Percentiles rank a stretch among this genome's conserved stretches.
These are phyloP conservation scores for Zanthoxylum bungeanum DNA, from an alignment of 345 rosid genomes.

Conservation along the genomic window DNA sequence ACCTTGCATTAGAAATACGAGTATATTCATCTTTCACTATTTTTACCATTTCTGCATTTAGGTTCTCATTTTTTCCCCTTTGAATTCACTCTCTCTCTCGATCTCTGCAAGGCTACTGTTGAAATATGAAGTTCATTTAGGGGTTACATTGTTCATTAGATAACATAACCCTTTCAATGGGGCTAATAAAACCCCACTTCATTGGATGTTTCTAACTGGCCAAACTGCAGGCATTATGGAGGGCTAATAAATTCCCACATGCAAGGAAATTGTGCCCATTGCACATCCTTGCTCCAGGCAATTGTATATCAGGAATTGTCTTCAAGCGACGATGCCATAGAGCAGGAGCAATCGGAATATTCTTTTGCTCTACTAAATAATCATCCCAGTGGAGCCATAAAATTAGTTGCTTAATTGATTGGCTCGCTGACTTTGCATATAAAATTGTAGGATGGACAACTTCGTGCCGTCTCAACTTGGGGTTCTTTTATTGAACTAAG, in stretches of 20 bases:
- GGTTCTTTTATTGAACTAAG: conserved; percentile 16
- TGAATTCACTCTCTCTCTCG: background rate
- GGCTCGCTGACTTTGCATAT: conserved; percentile 17
- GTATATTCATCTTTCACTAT: background rate
- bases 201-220: background rate
- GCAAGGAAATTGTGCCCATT: background rate
- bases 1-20: background rate
- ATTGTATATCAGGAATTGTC: background rate
- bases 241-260: background rate
- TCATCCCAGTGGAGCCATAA: conserved; percentile 12
- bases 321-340: background rate
- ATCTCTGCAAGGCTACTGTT: background rate
- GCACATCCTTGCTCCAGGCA: background rate
- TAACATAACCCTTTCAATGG: background rate
- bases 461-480: conserved; percentile 32
- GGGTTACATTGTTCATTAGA: background rate
- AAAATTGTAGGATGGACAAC: conserved; percentile 11
- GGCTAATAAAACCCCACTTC: background rate
- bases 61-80: background rate
- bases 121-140: background rate
- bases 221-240: conserved; percentile 5
- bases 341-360: background rate
- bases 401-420: conserved; percentile 9
- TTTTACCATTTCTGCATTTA: background rate
- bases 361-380: background rate